Conservation (phyloP, 768 basidiomycete genomes). For the Pleurotus tuoliensis region DNA sequence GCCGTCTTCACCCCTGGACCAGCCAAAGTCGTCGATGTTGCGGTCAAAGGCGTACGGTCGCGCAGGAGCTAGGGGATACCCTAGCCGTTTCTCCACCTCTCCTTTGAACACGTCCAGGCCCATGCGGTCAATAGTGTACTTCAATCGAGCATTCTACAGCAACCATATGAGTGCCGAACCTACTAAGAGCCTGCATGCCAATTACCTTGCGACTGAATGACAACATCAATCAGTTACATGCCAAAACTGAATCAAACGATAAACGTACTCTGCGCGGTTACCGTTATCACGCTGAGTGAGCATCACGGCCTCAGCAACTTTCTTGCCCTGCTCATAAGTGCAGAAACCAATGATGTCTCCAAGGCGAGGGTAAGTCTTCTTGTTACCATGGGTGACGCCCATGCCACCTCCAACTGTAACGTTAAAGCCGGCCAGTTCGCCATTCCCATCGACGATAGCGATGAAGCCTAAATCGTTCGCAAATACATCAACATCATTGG, state of each 20-base stretch:
- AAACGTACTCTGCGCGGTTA: conserved; percentile 84
- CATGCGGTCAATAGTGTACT: conserved; percentile 97
- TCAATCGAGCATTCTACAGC: conserved; percentile 76
- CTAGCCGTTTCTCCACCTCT: conserved; percentile 87
- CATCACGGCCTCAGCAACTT: conserved; percentile 92
- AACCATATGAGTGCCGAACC: conserved; percentile 10
- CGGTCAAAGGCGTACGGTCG: conserved; percentile 78
- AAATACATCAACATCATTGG: conserved; percentile 94
- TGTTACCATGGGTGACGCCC: conserved; percentile 99
- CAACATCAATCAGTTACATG: conserved; percentile 4
- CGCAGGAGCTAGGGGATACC: conserved; percentile 69
- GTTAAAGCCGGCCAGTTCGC: conserved; percentile 88
- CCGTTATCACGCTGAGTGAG: conserved; percentile 93
- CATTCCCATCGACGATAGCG: conserved; percentile 75
- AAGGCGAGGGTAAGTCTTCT: conserved; percentile 94
- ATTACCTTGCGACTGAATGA: conserved; percentile 50
- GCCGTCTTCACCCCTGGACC: conserved; percentile 85
- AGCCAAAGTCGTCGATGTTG: conserved; percentile 94
- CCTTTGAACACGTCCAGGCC: conserved; percentile 82
- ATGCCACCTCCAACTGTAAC: conserved; percentile 94
- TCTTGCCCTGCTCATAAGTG: conserved; percentile 77
- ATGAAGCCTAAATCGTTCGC: conserved; percentile 97
- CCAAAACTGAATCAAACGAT: background rate
- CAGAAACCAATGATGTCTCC: conserved; percentile 92
- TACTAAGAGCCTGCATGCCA: background rate